Conservation (phyloP, 2,329 filamentous ascomycete species). For the Neofusicoccum laricinum region DNA sequence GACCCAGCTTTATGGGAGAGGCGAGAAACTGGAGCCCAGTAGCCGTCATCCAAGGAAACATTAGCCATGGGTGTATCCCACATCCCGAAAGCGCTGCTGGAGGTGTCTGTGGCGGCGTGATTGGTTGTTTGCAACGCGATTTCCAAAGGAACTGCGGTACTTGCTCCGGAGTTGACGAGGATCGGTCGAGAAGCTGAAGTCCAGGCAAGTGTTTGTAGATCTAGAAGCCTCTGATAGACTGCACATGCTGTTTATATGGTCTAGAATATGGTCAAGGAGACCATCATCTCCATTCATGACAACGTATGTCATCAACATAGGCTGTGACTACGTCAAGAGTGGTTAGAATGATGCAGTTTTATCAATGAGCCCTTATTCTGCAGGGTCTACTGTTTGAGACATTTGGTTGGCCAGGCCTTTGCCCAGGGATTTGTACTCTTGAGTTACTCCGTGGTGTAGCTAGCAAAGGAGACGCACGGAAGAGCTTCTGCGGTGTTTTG, state of each 20-base stretch:
- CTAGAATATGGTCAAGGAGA: background rate
- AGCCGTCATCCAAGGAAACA: background rate
- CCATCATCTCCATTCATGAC: background rate
- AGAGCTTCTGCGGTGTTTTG: background rate
- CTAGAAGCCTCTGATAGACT: constrained; percentile 1
- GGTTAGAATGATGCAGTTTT: background rate
- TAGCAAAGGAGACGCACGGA: background rate
- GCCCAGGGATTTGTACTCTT: background rate
- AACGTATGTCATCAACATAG: background rate
- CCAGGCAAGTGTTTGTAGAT: background rate
- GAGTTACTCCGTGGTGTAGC: too few species aligned
- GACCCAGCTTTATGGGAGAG: constrained; percentile 7
- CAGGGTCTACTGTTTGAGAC: constrained; percentile 5
- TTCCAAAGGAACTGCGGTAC: background rate
- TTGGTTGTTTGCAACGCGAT: constrained; percentile 1
- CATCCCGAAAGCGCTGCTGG: background rate
- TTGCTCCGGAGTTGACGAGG: background rate
- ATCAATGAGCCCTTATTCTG: constrained; percentile 11
- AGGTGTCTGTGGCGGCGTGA: background rate
- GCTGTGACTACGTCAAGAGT: background rate
- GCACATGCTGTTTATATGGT: background rate
- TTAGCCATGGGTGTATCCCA: constrained; percentile 3
- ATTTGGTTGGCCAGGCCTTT: background rate
- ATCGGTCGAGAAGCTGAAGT: background rate
- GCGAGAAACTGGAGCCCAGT: background rate